Conservation (phyloP, 2,329 filamentous ascomycete genomes). For the Arachnopeziza araneosa region DNA sequence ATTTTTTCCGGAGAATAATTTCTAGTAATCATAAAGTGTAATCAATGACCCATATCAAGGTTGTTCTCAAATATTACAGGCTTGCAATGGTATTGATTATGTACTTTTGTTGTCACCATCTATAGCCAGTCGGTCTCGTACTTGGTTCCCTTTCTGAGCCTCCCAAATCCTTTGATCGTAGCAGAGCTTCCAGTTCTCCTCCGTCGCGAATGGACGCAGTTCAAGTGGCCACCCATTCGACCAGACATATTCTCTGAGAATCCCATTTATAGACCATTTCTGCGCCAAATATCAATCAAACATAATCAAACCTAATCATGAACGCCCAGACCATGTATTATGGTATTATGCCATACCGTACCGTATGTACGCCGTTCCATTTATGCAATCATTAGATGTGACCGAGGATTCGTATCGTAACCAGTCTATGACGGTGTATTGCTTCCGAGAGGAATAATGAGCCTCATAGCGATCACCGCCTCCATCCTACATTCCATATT, state of each 20-base stretch:
- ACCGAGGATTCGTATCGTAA: neutral
- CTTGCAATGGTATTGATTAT: neutral
- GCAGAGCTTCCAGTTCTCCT: neutral
- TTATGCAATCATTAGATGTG: neutral
- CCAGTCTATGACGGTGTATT: neutral
- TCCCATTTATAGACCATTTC: neutral
- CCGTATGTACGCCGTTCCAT: neutral
- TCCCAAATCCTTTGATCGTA: neutral
- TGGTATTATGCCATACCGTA: neutral
- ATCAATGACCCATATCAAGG: too few relatives aligned
- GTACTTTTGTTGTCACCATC: neutral
- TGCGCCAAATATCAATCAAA: neutral
- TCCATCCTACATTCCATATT: conserved; percentile 55
- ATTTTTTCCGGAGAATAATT: too few relatives aligned
- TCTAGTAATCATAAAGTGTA: too few relatives aligned
- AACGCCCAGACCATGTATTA: neutral
- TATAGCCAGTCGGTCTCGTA: neutral
- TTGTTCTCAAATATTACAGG: too few relatives aligned
- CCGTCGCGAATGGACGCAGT: neutral
- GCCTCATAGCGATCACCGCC: conserved; percentile 18
- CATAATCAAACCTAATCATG: neutral
- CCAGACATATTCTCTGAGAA: neutral
- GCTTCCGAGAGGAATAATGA: neutral
- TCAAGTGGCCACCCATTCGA: neutral
- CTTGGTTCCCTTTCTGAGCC: neutral